Base-by-base conservation (phyloP, 2,329 filamentous ascomycete species). In the Beauveria rudraprayagi region DNA sequence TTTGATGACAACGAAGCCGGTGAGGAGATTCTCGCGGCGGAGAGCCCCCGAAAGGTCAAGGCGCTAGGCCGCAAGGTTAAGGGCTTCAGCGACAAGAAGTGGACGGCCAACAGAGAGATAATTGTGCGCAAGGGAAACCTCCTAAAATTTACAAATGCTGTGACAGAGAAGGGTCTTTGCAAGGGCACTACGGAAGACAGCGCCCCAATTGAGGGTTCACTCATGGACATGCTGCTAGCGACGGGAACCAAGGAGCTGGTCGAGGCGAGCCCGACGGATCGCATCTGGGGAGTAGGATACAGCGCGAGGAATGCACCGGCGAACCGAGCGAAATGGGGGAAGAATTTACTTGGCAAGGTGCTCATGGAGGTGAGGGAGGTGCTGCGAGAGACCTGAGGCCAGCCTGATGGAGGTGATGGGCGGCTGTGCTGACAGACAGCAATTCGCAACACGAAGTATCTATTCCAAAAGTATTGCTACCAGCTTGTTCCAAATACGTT, bases 211-310 rank as follows among this genome's bases (percentile, higher is more conserved):
- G 73, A 77, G 2, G 69, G 71, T 5, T 72, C 73, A 17, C 69
- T 88, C 65, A 74, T 71, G 54, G 72, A 70, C 30, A 70, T 75
- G 72, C 67, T 90, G 63, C 70, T 89, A 48, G 76, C 69, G 8
- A 89, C 87, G 1, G 84, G 81, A 0, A 78, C 83, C 5, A 73
- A 80, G 51, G 80, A 86, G 70, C 67, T 90, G 24, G 83, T 88
- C 2, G 86, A 87, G 73, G 84, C 84, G 37, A 79, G 79, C 62
- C 82, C 85, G 11, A 76, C 70, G 62, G 86, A 90, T 73, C 68
- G 76, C 5, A 80, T 89, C 59, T 90, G 86, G 87, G 87, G 86
- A 1, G 75, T 90, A 51, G 87, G 87, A 6, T 88, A 83, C 66
- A 73, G 67, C 2, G 80, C 78, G 8, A 73, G 72, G 19, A 73